These are phyloP conservation scores for Amanita brunnescens DNA, from an alignment of 768 basidiomycete genomes.

Conservation along the genomic window DNA sequence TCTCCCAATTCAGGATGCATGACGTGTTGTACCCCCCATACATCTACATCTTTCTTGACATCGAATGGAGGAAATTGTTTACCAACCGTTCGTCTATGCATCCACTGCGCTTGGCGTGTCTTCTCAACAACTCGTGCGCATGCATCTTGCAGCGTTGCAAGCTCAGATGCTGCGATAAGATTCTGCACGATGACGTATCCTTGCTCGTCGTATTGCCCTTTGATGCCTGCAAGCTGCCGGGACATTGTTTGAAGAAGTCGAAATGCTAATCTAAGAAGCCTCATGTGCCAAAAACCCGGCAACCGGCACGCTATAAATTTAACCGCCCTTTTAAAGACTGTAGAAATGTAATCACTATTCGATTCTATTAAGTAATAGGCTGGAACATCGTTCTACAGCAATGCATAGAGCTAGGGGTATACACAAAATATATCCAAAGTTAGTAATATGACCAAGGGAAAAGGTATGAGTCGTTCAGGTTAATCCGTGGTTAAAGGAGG, in stretches of 20 bases:
- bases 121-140: conserved; percentile 39
- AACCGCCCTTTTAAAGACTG: too few species aligned
- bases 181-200: conserved; percentile 59
- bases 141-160: conserved; percentile 36
- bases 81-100: conserved; percentile 61
- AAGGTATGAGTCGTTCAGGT: not conserved
- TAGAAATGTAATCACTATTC: too few species aligned
- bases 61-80: conserved; percentile 74
- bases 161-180: conserved; percentile 36
- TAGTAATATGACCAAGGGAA: too few species aligned
- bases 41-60: conserved; percentile 42
- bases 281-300: too few species aligned
- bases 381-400: too few species aligned
- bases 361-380: too few species aligned
- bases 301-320: too few species aligned
- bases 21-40: conserved; percentile 75
- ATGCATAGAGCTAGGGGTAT: too few species aligned
- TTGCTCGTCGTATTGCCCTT: conserved; percentile 45
- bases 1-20: conserved; percentile 72
- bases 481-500: not conserved
- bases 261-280: not conserved
- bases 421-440: too few species aligned
- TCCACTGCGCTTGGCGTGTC: conserved; percentile 56
- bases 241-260: not conserved
- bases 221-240: conserved; percentile 18